Conservation (phyloP, 1,284 basidiomycete genomes). For the Ceratobasidium theobromae region DNA sequence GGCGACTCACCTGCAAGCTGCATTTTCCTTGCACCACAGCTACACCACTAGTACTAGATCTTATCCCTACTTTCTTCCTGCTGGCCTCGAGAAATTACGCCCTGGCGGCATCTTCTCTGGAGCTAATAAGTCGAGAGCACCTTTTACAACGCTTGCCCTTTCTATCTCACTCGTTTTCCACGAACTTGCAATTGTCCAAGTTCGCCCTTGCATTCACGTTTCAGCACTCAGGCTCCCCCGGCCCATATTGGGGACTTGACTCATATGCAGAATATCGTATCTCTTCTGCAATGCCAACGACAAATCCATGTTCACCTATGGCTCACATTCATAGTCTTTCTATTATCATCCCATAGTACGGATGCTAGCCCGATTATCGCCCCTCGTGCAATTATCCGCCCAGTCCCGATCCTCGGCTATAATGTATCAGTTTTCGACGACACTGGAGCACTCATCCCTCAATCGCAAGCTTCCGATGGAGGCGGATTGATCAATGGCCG, state of each 20-base stretch:
- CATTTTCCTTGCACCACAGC: neutral
- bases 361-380: constrained; percentile 6
- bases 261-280: neutral
- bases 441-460: constrained; percentile 26
- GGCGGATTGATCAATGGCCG: constrained; percentile 13
- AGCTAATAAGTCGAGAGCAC: no score
- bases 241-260: neutral
- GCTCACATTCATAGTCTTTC: neutral
- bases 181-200: no score
- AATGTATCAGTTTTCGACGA: constrained; percentile 29
- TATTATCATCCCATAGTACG: neutral
- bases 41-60: neutral
- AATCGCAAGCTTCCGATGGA: constrained; percentile 21
- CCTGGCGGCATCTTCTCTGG: no score
- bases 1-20: neutral
- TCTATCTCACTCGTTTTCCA: no score
- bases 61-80: neutral
- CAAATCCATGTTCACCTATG: neutral
- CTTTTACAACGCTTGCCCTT: no score
- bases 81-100: constrained; percentile 20
- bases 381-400: constrained; percentile 18
- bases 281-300: neutral
- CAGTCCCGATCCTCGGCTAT: constrained; percentile 21
- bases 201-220: no score
- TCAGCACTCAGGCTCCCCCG: neutral